These are phyloP conservation scores for Sporothrix variecibatus DNA, from an alignment of 2,329 filamentous ascomycete genomes.

Conservation along the genomic window DNA sequence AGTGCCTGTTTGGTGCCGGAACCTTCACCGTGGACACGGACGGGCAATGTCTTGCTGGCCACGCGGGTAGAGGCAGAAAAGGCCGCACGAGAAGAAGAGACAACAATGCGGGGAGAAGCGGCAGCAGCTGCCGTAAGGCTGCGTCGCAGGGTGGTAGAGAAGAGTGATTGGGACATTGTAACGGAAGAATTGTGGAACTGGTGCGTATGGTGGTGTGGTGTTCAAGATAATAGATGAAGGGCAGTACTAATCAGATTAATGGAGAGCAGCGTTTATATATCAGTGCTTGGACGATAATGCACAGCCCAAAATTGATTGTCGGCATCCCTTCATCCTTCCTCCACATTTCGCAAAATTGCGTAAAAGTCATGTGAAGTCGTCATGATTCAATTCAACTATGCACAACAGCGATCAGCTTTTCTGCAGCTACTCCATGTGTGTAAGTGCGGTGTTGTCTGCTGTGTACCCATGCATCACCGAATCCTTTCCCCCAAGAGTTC, in stretches of 20 bases:
- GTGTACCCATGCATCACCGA: neutral
- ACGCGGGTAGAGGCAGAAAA: neutral
- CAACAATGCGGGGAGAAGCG: neutral
- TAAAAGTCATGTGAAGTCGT: neutral
- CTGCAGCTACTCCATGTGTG: neutral
- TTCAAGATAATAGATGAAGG: too few relatives aligned
- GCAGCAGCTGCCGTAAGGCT: neutral
- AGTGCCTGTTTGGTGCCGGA: constrained; percentile 15
- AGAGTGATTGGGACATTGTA: neutral
- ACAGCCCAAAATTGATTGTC: neutral
- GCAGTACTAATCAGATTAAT: neutral
- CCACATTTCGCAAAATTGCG: neutral
- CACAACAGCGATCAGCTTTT: neutral
- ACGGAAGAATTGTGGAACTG: neutral
- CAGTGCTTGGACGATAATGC: neutral
- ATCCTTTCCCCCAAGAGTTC: neutral
- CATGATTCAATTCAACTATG: neutral
- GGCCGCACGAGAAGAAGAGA: neutral
- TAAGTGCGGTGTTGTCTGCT: neutral
- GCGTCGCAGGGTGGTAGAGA: constrained; percentile 12
- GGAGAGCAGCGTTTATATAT: neutral
- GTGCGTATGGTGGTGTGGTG: too few relatives aligned
- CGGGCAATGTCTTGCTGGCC: neutral
- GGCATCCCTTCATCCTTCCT: neutral
- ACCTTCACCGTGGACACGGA: constrained; percentile 12